Evolutionary conservation across 1,139 yeast genomes (phyloP).

Genomic region (Diutina pseudorugosa): DNA sequence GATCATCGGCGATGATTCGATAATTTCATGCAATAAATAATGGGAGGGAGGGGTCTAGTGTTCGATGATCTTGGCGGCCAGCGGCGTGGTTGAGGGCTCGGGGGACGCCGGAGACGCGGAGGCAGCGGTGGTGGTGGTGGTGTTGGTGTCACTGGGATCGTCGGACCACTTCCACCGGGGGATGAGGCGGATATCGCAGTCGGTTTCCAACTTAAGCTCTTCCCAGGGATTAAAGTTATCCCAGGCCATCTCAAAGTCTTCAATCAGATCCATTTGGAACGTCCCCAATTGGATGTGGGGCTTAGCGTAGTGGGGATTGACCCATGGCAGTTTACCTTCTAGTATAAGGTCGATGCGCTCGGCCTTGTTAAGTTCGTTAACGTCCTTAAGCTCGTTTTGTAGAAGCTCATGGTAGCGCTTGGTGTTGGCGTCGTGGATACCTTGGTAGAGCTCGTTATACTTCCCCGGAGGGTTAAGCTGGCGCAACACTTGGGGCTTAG

Average conservation of each 20-base stretch:
- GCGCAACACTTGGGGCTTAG: neutral
- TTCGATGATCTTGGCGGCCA: neutral
- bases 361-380: slow-evolving; percentile 27
- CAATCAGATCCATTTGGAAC: slow-evolving; percentile 25
- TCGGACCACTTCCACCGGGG: slow-evolving; percentile 15
- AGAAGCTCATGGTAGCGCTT: slow-evolving; percentile 4
- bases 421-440: slow-evolving; percentile 6
- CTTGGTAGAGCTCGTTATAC: slow-evolving; percentile 7
- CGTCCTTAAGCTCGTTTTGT: slow-evolving; percentile 6
- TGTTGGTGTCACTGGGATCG: neutral
- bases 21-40: neutral
- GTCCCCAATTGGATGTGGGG: slow-evolving; percentile 29
- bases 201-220: slow-evolving; percentile 31
- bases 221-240: slow-evolving; percentile 42
- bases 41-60: neutral
- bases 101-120: no score
- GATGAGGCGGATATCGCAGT: slow-evolving; percentile 30
- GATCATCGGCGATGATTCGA: no score
- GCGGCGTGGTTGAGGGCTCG: neutral
- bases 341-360: slow-evolving; percentile 23
- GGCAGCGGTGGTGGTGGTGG: neutral
- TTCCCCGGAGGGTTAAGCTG: slow-evolving; percentile 4
- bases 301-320: slow-evolving; percentile 13
- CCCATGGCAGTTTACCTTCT: slow-evolving; percentile 16
- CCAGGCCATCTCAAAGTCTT: slow-evolving; percentile 36